Evolutionary conservation across 1,284 basidiomycete species (phyloP).

Genomic region (Ustilago lituana): DNA sequence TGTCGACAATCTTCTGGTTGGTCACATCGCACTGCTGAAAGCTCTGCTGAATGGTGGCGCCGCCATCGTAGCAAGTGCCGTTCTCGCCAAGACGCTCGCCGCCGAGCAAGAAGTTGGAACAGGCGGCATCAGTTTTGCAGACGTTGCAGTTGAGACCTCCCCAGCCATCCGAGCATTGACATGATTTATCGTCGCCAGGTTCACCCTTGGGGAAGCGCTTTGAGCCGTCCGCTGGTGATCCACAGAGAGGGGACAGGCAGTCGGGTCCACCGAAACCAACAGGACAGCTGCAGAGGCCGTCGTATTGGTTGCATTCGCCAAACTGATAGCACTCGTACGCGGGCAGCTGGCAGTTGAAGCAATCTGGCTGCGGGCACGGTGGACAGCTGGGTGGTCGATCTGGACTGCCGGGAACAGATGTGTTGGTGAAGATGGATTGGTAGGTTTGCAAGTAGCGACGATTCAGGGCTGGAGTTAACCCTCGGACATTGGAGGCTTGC

Average conservation of each 20-base stretch:
- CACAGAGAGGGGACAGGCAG: constrained; percentile 80
- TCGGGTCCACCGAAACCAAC: constrained; percentile 90
- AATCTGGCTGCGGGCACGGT: constrained; percentile 49
- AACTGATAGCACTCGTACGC: constrained; percentile 69
- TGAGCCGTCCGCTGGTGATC: constrained; percentile 86
- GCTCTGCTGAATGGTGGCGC: constrained; percentile 87
- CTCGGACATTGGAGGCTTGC: constrained; percentile 16
- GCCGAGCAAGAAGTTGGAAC: constrained; percentile 46
- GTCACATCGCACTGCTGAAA: constrained; percentile 99
- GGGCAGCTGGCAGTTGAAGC: constrained; percentile 61
- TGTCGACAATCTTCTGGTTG: constrained; percentile 85
- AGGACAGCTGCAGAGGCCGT: constrained; percentile 90
- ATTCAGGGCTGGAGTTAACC: constrained; percentile 17
- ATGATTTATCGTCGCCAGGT: constrained; percentile 70
- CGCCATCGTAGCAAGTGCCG: constrained; percentile 93
- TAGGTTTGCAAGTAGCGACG: constrained; percentile 25
- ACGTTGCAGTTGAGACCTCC: constrained; percentile 84
- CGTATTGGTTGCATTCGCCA: constrained; percentile 83
- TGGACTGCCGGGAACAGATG: not conserved
- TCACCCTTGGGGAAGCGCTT: constrained; percentile 73
- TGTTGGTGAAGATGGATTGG: constrained; percentile 29
- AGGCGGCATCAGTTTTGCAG: constrained; percentile 43
- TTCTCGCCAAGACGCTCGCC: constrained; percentile 70
- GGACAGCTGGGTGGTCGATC: constrained; percentile 45
- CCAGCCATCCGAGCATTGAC: constrained; percentile 93